Base-by-base conservation (phyloP, 1,284 basidiomycete genomes). In the Cutaneotrichosporon arboriforme region DNA sequence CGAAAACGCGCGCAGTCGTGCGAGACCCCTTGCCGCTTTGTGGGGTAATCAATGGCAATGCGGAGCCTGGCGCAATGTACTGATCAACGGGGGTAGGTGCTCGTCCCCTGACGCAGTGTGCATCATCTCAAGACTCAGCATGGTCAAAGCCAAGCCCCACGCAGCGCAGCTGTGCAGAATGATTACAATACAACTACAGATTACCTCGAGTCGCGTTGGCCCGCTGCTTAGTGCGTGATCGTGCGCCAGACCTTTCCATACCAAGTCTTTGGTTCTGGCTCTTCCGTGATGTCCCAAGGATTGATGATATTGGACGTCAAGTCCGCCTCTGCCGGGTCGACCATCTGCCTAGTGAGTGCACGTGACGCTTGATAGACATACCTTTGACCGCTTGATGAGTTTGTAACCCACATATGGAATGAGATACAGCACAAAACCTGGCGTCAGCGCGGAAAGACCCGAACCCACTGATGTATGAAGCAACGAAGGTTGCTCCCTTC, bases 381-480 rank as follows among this genome's bases (percentile, higher is more conserved):
- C 63, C 20, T 54, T 46, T 36, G 68, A 62, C 43, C 62, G 62
- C 45, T 55, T 73, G 52, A 61, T 52, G 41, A 69, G 22, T 59
- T 72, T 70, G 63, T 61, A 66, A 10, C 54, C 80, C 41, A 81
- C 12, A 71, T 87, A 92, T 39, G 91, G 69, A 49, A 89, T 57
- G 17, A 86, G 84, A 81, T 90, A 91, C 40, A 87, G 61, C 20
- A 51, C 40, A 20, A 55, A 52, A 38, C 46, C 51, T 53, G 26
- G 4, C 8, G 17, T 53, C 10, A 53, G 46, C 39, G n/a, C n/a
- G n/a, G n/a, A n/a, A 17, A 18, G 7, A 35, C 13, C n/a, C n/a
- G n/a, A 10, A 46, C 62, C 57, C 61, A 47, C 67, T 68, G 52
- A 69, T 55, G 52, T 69, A 69, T 12, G 46, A 53, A 1, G 54